Base-by-base conservation (phyloP, 306 rosid species). In the Abrus pulchellus region DNA sequence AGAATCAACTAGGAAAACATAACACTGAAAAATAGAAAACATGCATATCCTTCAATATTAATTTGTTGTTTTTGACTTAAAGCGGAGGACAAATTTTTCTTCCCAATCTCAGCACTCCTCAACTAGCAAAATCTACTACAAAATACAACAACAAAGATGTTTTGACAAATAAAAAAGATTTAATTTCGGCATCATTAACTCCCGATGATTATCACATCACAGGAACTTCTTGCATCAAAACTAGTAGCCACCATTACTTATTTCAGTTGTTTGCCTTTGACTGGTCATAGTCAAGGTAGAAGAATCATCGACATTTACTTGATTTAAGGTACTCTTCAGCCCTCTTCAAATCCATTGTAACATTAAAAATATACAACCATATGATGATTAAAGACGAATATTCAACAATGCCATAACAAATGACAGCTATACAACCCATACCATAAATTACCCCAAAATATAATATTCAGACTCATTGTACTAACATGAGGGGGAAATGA, bases 41-140 rank as follows among this genome's bases (percentile, higher is more conserved):
- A 43, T 41, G 52, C 48, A 32, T 14, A n/a, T 34, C 56, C 27
- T 43, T 55, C 52, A 29, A 29, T 28, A 77, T 13, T 14, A 53
- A 5, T 57, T 75, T 5, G 45, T 8, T 68, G 20, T 60, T 74
- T n/a, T 56, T 53, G 6, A 33, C 38, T 28, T 74, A 64, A 50
- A 49, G 62, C 13, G n/a, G 14, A 10, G 1, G 44, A 38, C 13
- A 65, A 27, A 38, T 20, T 64, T 65, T 7, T 38, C 48, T 28
- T 77, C 53, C 62, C 62, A 38, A 29, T 30, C 12, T 64, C 50
- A 57, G 30, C 53, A 13, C 41, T 77, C 33, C 67, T 66, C 53
- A 50, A 52, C 20, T 38, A 12, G 32, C 8, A 54, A 38, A 52
- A 65, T 0, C 67, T 40, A 40, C 32, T 1, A 34, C 45, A 59